A percentile compares a stretch with the other conserved stretches of the same genome.
These are phyloP conservation scores for Fistulinella staudtii DNA, from an alignment of 1,284 basidiomycete species.

Conservation along the genomic window DNA sequence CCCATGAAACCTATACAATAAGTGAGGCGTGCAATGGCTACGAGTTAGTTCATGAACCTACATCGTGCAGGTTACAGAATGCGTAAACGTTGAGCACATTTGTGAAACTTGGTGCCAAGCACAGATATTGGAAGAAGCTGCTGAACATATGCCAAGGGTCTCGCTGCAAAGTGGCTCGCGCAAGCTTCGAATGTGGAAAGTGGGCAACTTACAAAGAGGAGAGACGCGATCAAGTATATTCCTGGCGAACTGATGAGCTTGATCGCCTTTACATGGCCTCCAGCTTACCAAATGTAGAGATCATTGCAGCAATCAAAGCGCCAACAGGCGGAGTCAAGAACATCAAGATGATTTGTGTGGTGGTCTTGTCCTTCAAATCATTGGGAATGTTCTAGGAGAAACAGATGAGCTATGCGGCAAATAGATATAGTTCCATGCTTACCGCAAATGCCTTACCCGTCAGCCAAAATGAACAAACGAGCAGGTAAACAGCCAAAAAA, in stretches of 20 bases:
- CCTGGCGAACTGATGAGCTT: constrained; percentile 34
- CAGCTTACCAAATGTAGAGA: constrained; percentile 76
- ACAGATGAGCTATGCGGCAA: not conserved
- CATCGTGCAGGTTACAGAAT: constrained; percentile 93
- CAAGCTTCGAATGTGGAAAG: not conserved
- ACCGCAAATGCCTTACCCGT: constrained; percentile 77
- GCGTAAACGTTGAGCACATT: constrained; percentile 96
- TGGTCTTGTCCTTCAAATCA: constrained; percentile 47
- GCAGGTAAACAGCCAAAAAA: constrained; percentile 74
- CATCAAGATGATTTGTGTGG: constrained; percentile 42
- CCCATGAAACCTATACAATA: constrained; percentile 71
- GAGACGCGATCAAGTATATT: constrained; percentile 80
- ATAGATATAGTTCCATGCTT: constrained; percentile 19
- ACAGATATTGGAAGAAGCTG: constrained; percentile 92
- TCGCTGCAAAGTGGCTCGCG: constrained; percentile 45
- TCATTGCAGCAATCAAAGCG: constrained; percentile 81
- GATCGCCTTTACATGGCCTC: not conserved
- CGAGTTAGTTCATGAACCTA: constrained; percentile 33
- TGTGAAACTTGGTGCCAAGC: constrained; percentile 86
- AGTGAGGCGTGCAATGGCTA: constrained; percentile 5
- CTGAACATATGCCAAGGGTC: constrained; percentile 99
- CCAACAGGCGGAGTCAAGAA: constrained; percentile 79
- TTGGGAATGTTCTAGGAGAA: constrained; percentile 53
- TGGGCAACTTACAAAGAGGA: constrained; percentile 74
- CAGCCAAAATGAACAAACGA: constrained; percentile 82